A percentile compares a stretch with the other conserved stretches of the same genome.
phyloP scores from a whole-genome alignment of 345 rosid species.

The Eucalyptus guilfoylei region DNA sequence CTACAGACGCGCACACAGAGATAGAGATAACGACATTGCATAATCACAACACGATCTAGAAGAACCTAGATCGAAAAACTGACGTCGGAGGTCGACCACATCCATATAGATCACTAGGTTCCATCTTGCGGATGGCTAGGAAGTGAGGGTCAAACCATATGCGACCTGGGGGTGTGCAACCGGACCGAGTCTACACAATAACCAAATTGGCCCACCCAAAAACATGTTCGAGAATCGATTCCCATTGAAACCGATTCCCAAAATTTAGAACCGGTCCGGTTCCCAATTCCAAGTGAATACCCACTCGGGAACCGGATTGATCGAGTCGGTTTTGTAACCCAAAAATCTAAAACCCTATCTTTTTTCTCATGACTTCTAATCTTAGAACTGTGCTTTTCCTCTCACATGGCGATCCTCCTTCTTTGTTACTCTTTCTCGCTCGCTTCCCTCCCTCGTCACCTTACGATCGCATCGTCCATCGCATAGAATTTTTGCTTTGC shows the following conservation, averaged over 20 bases:
- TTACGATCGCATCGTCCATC: accelerated
- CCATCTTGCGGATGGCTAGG: too few relatives aligned
- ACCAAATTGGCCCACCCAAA: accelerated
- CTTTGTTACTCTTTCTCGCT: accelerated
- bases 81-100: too few relatives aligned
- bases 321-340: accelerated
- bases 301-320: accelerated
- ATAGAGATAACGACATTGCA: too few relatives aligned
- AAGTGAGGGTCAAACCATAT: too few relatives aligned
- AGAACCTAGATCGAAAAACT: too few relatives aligned
- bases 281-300: accelerated
- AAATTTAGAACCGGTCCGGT: accelerated
- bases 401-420: too few relatives aligned
- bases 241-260: too few relatives aligned
- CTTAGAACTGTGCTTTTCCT: accelerated
- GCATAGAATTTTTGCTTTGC: too few relatives aligned
- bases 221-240: accelerated
- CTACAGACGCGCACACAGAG: too few relatives aligned
- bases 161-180: accelerated
- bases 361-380: too few relatives aligned
- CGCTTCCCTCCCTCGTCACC: accelerated
- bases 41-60: too few relatives aligned
- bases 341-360: too few relatives aligned
- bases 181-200: accelerated
- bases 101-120: accelerated